Base-by-base conservation (phyloP, 1,139 yeast species). In the Pichia sp. region DNA sequence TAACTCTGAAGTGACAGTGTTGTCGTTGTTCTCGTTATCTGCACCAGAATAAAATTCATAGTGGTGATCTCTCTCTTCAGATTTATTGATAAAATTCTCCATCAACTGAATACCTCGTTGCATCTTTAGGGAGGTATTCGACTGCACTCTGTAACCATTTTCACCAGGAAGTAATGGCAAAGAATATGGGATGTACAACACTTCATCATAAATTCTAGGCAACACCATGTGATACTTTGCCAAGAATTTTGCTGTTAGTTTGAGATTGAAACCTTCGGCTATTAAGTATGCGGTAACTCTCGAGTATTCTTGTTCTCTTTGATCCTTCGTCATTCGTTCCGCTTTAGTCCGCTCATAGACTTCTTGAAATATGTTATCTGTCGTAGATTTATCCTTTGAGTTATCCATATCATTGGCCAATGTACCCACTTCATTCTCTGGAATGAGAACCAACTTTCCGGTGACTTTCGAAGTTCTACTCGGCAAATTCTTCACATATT, bases 251-350 rank as follows among this genome's bases (percentile, higher is more conserved):
- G 82, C 69, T 2, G 86, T 75, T 3, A 74, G 66, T 27, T 69
- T 67, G 35, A 88, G 60, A 49, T 83, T 69, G 53, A 87, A 79
- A 17, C 83, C 86, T 40, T 86, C 96, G 19, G 95, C 78, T 8
- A 87, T 78, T 48, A 86, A 74, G 56, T 88, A 88, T 0, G 96
- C 96, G 0, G 97, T 87, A 47, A 87, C 86, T 41, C 97, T 62
- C 23, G 94, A 77, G 47, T 81, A 73, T 46, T 77, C 83, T 27
- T 72, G 76, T 4, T 78, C 83, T 42, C 88, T 61, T 27, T 70
- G 67, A 34, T 77, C 87, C 47, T 78, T 77, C 7, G 83, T 72
- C 70, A 77, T 65, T 36, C 74, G 60, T 50, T 83, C 94, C 1
- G 88, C 88, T 33, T 81, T 62, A 2, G 87, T 73, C 29, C 83